Base-by-base conservation (phyloP, 495 filamentous ascomycete genomes). In the Xylaria bambusicola region DNA sequence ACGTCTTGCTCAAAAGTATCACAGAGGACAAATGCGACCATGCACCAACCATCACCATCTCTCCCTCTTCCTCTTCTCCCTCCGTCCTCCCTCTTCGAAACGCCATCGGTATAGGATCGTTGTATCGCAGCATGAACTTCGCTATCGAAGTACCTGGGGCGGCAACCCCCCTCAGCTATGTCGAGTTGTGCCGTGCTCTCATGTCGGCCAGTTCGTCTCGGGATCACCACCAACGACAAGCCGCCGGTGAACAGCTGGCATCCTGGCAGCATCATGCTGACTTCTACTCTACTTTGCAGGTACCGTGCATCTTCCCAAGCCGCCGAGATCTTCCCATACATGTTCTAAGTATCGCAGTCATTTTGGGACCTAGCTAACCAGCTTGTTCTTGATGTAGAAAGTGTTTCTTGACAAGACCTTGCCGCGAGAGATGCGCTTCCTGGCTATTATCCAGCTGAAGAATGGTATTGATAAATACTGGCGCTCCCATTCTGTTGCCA, bases 401-500 rank as follows among this genome's bases (percentile, higher is more conserved):
- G 81, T 88, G 6, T 97, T 91, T 68, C 75, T 96, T 46, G 89
- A 97, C 72, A 84, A 85, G 42, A 81, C 81, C 5, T 76, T 93
- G 0, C 90, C 91, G 10, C 66, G 80, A 13, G 86, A 93, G 63
- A 81, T 91, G 41, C 88, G 94, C 50, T 90, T 94, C 69, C 82
- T 96, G n/a, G 86, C 92, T 17, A 86, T 97, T 50, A 97, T 97
- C 60, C 90, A 95, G 67, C 77, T 98, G 53, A 97, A 97, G 70
- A 96, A 97, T 71, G 94, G 91, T 24, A 90, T 97, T 66, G 93
- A 97, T 65, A 92, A 88, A 70, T 91, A 90, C 71, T 98, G 94
- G 94, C 83, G 94, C 40, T 88, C 85, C 66, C 24, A 64, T 40
- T 86, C 84, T 3, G 82, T 88, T 15, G n/a, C n/a, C n/a, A n/a